A percentile compares a stretch with the other conserved stretches of the same genome.
Evolutionary conservation across 1,284 basidiomycete species (phyloP).

Genomic region (Stereum hirsutum): DNA sequence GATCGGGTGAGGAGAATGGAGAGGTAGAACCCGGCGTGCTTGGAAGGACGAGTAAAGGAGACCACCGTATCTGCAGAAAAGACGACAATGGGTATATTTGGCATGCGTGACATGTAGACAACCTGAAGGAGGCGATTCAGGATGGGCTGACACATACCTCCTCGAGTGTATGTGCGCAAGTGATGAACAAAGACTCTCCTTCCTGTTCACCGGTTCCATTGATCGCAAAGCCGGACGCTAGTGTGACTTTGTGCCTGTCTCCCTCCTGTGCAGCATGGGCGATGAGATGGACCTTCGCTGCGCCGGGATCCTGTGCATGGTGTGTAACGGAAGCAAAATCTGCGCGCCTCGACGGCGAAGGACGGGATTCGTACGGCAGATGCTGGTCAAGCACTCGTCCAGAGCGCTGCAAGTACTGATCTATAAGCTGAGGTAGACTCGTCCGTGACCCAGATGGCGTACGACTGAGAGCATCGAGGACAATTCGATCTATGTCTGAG

Average conservation of each 20-base stretch:
- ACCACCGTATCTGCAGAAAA: conserved; percentile 33
- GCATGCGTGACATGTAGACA: conserved; percentile 2
- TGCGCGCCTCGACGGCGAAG: conserved; percentile 24
- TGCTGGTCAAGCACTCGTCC: conserved; percentile 33
- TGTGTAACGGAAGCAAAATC: conserved; percentile 13
- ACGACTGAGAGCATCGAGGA: conserved; percentile 9
- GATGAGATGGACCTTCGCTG: conserved; percentile 44
- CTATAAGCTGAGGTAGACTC: conserved; percentile 10
- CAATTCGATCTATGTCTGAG: conserved; percentile 6
- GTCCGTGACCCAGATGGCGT: conserved; percentile 4
- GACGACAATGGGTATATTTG: neutral
- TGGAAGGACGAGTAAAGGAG: conserved; percentile 22
- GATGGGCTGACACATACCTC: conserved; percentile 30
- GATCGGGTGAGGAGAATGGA: conserved; percentile 11
- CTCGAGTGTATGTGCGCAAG: conserved; percentile 63
- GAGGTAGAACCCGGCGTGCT: conserved; percentile 12
- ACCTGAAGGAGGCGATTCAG: neutral
- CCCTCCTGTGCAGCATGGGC: conserved; percentile 44
- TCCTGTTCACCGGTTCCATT: conserved; percentile 20
- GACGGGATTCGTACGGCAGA: conserved; percentile 43
- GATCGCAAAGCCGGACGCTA: conserved; percentile 59
- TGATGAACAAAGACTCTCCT: conserved; percentile 36
- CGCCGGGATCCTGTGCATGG: conserved; percentile 26
- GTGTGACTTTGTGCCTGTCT: conserved; percentile 37
- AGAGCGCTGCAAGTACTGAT: conserved; percentile 18